Evolutionary conservation across 345 rosid species (phyloP).

Genomic region (Gossypium sturtianum): DNA sequence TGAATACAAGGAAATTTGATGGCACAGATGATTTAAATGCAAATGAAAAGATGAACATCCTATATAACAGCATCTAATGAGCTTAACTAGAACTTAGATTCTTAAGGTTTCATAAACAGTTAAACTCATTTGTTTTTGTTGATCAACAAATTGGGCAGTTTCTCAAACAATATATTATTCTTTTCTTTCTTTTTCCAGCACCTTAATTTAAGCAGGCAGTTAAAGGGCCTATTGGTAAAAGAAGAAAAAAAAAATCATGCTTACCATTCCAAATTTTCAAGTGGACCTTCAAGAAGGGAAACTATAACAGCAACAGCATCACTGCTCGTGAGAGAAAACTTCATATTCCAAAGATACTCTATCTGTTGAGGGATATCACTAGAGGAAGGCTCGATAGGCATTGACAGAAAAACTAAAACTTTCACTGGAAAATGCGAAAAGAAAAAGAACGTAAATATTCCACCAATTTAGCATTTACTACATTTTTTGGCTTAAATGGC

Average conservation of each 20-base stretch:
- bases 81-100: background rate
- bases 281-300: slow-evolving; percentile 72
- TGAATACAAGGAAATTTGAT: background rate
- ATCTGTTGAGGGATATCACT: slow-evolving; percentile 64
- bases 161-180: background rate
- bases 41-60: background rate
- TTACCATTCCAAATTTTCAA: slow-evolving; percentile 75
- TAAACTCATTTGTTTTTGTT: background rate
- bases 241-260: background rate
- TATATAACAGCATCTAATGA: background rate
- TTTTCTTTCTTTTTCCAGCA: background rate
- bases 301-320: slow-evolving; percentile 61
- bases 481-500: background rate
- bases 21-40: background rate
- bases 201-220: background rate
- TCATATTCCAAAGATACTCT: slow-evolving; percentile 79
- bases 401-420: slow-evolving; percentile 60
- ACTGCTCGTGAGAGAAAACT: slow-evolving; percentile 64
- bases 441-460: background rate
- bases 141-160: background rate
- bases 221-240: slow-evolving; percentile 49
- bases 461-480: background rate
- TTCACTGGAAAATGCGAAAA: slow-evolving; percentile 49
- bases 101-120: background rate
- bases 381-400: slow-evolving; percentile 68